Conservation (phyloP, 2,329 filamentous ascomycete genomes). For the Venturia nashicola region DNA sequence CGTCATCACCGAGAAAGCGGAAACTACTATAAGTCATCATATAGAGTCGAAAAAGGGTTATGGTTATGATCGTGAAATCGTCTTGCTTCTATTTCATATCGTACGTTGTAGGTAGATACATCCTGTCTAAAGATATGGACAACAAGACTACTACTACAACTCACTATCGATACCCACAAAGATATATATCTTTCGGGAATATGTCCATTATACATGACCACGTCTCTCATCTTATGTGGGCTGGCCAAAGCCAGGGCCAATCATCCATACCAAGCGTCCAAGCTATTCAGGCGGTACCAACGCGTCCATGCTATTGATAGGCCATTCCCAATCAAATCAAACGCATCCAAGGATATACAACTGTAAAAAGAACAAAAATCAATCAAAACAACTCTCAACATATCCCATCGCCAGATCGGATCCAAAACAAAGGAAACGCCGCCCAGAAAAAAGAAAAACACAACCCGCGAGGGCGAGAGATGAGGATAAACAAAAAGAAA, state of each 20-base stretch:
- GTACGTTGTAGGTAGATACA: background rate
- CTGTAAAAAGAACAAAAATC: background rate
- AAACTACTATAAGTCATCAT: too few relatives aligned
- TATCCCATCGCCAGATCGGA: background rate
- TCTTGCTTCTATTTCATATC: background rate
- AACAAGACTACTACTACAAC: background rate
- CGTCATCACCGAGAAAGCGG: too few relatives aligned
- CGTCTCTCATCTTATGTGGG: too few relatives aligned
- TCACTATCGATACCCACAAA: background rate
- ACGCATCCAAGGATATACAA: background rate
- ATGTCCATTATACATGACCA: background rate
- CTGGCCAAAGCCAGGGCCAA: too few relatives aligned
- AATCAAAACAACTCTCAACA: background rate
- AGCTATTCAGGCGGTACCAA: too few relatives aligned
- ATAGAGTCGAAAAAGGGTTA: background rate
- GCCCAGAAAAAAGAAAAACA: background rate
- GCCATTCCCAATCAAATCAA: background rate
- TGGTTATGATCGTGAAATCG: background rate
- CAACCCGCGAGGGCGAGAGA: background rate
- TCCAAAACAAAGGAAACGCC: background rate
- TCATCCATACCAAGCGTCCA: too few relatives aligned
- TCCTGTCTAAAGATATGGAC: background rate
- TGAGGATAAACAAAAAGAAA: background rate
- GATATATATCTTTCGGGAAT: background rate
- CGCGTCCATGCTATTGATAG: too few relatives aligned